Evolutionary conservation across 495 filamentous ascomycete species (phyloP).

Genomic region (Beverwykella pulmonaria): DNA sequence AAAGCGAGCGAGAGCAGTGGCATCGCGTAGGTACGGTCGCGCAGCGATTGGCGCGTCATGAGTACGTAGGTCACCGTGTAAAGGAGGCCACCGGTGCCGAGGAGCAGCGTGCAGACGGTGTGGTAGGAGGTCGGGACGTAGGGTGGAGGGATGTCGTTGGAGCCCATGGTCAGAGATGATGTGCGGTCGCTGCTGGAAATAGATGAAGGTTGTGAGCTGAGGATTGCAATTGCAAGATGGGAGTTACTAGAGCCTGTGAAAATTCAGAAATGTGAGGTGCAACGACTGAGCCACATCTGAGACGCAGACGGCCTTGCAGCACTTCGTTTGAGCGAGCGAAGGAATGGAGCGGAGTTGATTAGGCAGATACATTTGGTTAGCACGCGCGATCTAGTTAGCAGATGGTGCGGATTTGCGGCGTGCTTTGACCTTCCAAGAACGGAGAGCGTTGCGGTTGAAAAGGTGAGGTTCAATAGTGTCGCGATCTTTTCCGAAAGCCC

Average conservation of each 20-base stretch:
- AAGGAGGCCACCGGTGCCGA: slow-evolving; percentile 47
- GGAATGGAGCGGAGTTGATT: no score
- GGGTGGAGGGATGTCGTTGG: slow-evolving; percentile 47
- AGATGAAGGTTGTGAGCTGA: background rate
- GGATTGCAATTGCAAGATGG: background rate
- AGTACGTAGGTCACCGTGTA: slow-evolving; percentile 52
- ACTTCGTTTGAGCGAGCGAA: no score
- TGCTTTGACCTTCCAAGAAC: no score
- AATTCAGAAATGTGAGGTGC: no score
- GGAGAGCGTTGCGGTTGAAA: no score
- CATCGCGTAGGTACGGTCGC: slow-evolving; percentile 52
- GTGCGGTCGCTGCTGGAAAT: background rate
- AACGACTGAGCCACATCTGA: no score
- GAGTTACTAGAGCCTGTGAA: background rate
- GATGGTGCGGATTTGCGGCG: no score
- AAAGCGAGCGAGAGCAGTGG: slow-evolving; percentile 49
- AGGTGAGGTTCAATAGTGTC: no score
- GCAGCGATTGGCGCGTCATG: slow-evolving; percentile 45
- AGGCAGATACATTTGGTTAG: no score
- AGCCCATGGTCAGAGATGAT: slow-evolving; percentile 44
- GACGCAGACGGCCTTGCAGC: no score
- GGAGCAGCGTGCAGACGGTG: slow-evolving; percentile 44
- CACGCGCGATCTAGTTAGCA: no score
- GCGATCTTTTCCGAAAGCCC: no score
- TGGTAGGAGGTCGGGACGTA: slow-evolving; percentile 45